These are phyloP conservation scores for Phytophthora multivora DNA, from an alignment of 352 stramenopile species.

Conservation along the genomic window DNA sequence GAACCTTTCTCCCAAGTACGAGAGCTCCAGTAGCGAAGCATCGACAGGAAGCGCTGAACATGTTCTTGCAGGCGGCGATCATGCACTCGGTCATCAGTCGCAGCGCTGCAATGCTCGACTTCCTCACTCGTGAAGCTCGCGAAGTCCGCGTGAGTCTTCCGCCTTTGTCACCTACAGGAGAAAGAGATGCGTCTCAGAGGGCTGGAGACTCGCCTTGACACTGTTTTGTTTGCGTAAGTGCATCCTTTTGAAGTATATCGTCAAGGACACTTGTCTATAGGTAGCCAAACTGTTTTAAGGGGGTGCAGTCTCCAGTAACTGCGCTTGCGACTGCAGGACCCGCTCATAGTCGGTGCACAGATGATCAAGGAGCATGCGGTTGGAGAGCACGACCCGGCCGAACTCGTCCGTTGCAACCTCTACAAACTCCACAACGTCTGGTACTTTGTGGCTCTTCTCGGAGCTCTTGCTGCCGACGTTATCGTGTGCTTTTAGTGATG, in stretches of 20 bases:
- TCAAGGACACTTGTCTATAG: background rate
- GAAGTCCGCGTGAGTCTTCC: conserved; percentile 84
- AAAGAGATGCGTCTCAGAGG: conserved; percentile 42
- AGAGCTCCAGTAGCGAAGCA: conserved; percentile 66
- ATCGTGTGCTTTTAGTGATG: conserved; percentile 6
- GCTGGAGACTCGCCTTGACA: conserved; percentile 49
- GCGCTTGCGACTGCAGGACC: conserved; percentile 43
- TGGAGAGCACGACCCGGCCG: conserved; percentile 74
- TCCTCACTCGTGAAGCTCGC: conserved; percentile 71
- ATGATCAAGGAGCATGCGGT: conserved; percentile 85
- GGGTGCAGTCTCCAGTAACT: conserved; percentile 1
- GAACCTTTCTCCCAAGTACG: conserved; percentile 81
- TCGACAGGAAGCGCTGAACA: conserved; percentile 77
- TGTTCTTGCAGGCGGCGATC: conserved; percentile 80
- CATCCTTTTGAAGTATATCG: background rate
- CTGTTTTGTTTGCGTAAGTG: conserved; percentile 13
- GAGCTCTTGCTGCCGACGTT: background rate
- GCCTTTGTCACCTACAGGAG: conserved; percentile 69
- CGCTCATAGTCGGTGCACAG: conserved; percentile 86
- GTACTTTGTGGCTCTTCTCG: conserved; percentile 10
- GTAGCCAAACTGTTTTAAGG: background rate
- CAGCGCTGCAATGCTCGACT: conserved; percentile 74
- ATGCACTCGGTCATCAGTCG: conserved; percentile 83
- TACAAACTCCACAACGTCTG: conserved; percentile 57
- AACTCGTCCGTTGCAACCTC: conserved; percentile 74